Evolutionary conservation across 306 rosid genomes (phyloP), one percentile per base, ranked within the genome.

Genomic region (Delonix regia): DNA sequence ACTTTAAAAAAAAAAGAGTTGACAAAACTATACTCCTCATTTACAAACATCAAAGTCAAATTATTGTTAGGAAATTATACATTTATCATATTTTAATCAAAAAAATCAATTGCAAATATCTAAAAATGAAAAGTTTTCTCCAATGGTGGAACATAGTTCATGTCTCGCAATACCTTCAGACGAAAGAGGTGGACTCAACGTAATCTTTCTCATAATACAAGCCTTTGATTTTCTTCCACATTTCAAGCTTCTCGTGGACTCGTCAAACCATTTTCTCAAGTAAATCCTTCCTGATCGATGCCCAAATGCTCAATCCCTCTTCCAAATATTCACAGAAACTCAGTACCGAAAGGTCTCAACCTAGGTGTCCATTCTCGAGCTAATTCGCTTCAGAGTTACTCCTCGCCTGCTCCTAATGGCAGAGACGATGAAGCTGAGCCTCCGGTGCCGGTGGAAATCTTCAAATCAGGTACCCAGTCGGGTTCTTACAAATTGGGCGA

Each of bases 401-500:
- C 69, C 73, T 83, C 89, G 7, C 27, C 51, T 11, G 76, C 80
- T 59, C 33, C 47, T 69, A 38, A 82, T 16, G 71, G 45, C 7
- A 60, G 21, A 27, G 74, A 56, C 15, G 78, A 67, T 11, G 82
- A 63, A 56, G 62, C 24, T 0, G 88, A 85, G 67, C 77, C 81
- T 70, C 89, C 91, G 5, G 42, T 92, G 59, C 64, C 93, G 1
- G 16, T 52, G 9, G 87, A 84, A 80, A 84, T 92, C 64, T 94
- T 94, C 90, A 92, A 71, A 80, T 81, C 89, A 69, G 82, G 83
- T 70, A 75, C 90, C 71, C 80, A 62, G 64, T 59, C 62, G 84
- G 99, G 97, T 79, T 85, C 99, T 69, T 94, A 87, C 88, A 88
- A 79, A 41, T 71, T 74, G 69, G 98, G 99, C 8, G 97, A 95